Evolutionary conservation across 1,139 yeast species (phyloP), one percentile per base, ranked within the genome.

Genomic region (Yamadazyma pseudoaaseri): DNA sequence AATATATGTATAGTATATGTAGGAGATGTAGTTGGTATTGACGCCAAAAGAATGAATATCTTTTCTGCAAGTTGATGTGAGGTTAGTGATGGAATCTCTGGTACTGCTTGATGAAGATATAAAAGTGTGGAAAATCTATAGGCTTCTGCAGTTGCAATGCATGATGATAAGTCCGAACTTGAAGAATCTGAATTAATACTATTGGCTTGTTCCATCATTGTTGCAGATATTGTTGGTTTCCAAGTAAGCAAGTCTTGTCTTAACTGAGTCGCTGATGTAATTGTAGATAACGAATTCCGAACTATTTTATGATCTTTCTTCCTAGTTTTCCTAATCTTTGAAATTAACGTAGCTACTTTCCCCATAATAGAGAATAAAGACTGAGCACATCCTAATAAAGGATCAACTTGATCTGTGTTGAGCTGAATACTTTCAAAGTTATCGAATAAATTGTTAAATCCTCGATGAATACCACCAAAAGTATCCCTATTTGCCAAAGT

Each of bases 81-180:
- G 5, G 76, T 52, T 24, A 64, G 54, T 5, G 79, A 72, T 4
- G 84, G 83, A 15, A 79, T 69, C 45, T 80, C 85, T 0, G 86
- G 86, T 2, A 80, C 84, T 0, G 85, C 81, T 49, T 80, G 86
- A 48, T 79, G 85, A 25, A 81, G 56, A 47, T 76, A 79, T 15
- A 80, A 49, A 27, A 81, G 52, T 0, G 83, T 66, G 1, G 85
- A 70, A 50, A 66, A 76, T 30, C 84, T 53, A 51, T 80, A 81
- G 0, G 86, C 81, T 49, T 80, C 86, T 2, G 86, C 86, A 0
- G 86, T 79, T 2, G 85, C 76, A 20, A 81, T 64, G 41, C 83
- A 76, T 9, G 82, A 72, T 5, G 79, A 60, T 15, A 77, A 52
- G 48, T 80, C 86, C 66, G 79, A 73, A 2, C 69, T 58, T 1